Conservation (phyloP, 306 rosid genomes). For the Fagus crenata region DNA sequence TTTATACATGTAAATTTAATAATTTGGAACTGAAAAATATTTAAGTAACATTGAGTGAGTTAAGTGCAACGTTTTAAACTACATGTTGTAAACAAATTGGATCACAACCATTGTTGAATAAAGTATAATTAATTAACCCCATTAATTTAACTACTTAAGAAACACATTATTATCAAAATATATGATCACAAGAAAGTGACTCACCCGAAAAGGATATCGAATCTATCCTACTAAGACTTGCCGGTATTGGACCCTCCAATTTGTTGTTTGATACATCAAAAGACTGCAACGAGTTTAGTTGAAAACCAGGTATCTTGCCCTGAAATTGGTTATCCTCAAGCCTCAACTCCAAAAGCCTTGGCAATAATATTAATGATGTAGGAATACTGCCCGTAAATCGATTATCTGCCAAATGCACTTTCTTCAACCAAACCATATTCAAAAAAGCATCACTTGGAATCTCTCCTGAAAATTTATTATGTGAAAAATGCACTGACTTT, state of each 20-base stretch:
- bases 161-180: not conserved
- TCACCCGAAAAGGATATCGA: conserved; percentile 58
- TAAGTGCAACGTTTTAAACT: too few relatives aligned
- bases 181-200: not conserved
- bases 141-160: not conserved
- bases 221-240: conserved; percentile 19
- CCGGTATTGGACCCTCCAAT: conserved; percentile 64
- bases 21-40: too few relatives aligned
- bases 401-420: conserved; percentile 56
- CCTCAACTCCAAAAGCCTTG: conserved; percentile 54
- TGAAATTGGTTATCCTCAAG: conserved; percentile 61
- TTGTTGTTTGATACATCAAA: conserved; percentile 56
- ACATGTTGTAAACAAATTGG: too few relatives aligned
- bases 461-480: conserved; percentile 62
- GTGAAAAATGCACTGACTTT: conserved; percentile 54
- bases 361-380: conserved; percentile 36
- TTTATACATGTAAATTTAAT: too few relatives aligned
- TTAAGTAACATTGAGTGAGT: too few relatives aligned
- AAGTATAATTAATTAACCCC: too few relatives aligned
- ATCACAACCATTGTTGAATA: too few relatives aligned
- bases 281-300: conserved; percentile 17
- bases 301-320: conserved; percentile 56
- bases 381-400: conserved; percentile 63
- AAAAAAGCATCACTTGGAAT: conserved; percentile 45
- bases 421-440: conserved; percentile 63